A percentile compares a stretch with the other conserved stretches of the same genome.
phyloP scores from a whole-genome alignment of 78 protist species.

The Dictyostelium intermedium region DNA sequence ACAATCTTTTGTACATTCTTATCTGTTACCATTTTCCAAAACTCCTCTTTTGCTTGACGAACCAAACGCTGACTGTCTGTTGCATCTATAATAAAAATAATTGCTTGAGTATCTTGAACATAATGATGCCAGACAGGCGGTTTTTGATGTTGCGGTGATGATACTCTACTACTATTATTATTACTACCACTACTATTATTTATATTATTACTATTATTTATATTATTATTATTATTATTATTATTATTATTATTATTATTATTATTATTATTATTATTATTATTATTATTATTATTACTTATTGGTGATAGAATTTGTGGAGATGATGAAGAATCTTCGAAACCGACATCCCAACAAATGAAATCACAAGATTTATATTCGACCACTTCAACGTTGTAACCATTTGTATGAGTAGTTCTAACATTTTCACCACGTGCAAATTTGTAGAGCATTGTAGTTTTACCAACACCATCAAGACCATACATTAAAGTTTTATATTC shows the following conservation, averaged over 20 bases:
- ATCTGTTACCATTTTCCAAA: conserved; percentile 86
- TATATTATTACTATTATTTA: neutral
- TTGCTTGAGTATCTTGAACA: conserved; percentile 78
- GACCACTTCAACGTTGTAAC: conserved; percentile 88
- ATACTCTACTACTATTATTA: neutral
- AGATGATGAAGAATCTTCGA: neutral
- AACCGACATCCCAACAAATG: conserved; percentile 76
- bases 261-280: neutral
- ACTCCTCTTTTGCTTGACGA: conserved; percentile 83
- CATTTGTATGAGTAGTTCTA: conserved; percentile 87
- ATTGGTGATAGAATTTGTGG: neutral
- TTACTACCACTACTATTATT: neutral
- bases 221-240: conserved; percentile 14
- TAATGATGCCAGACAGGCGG: conserved; percentile 82
- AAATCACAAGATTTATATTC: conserved; percentile 77
- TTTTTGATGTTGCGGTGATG: conserved; percentile 6
- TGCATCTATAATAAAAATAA: conserved; percentile 94
- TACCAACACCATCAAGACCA: conserved; percentile 95
- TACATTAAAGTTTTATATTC: conserved; percentile 95
- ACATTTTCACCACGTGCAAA: conserved; percentile 87
- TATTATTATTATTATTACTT: neutral
- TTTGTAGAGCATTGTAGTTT: conserved; percentile 90
- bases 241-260: conserved; percentile 17
- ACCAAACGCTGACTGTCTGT: conserved; percentile 85
- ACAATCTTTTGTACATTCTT: conserved; percentile 61